phyloP scores from a whole-genome alignment of 257 asterid genomes.

The Jacaranda copaia region DNA sequence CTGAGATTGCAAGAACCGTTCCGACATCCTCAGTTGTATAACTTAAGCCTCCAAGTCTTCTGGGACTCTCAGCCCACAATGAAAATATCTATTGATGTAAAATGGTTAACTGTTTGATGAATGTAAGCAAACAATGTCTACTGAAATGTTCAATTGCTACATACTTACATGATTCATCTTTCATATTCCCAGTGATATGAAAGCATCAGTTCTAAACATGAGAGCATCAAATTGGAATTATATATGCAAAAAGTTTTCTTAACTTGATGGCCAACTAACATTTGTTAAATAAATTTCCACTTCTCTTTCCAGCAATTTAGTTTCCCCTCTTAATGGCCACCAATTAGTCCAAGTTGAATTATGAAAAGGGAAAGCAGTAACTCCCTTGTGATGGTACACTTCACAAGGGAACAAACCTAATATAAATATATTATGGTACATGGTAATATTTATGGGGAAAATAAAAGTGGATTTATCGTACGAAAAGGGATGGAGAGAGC shows the following conservation, averaged over 20 bases:
- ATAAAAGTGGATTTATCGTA: not conserved
- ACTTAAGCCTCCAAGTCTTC: slow-evolving; percentile 78
- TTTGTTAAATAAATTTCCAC: not conserved
- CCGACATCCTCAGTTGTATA: slow-evolving; percentile 80
- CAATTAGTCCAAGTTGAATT: not conserved
- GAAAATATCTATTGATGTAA: slow-evolving; percentile 68
- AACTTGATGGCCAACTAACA: not conserved
- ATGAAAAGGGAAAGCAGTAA: not conserved
- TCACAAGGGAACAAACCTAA: not conserved
- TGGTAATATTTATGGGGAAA: not conserved
- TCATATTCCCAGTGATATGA: no score
- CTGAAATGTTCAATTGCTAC: not conserved
- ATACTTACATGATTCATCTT: no score
- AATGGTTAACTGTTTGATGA: not conserved
- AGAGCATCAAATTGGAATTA: no score
- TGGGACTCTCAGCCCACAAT: slow-evolving; percentile 89
- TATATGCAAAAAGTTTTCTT: no score
- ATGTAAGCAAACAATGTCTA: not conserved
- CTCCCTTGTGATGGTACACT: not conserved
- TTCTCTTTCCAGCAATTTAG: not conserved
- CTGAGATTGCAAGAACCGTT: slow-evolving; percentile 80
- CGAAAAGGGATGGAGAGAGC: not conserved
- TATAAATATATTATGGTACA: not conserved
- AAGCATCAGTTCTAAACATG: no score
- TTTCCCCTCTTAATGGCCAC: not conserved